Conservation (phyloP, 805 yeast genomes). For the Cyberlindnera bimundalis region DNA sequence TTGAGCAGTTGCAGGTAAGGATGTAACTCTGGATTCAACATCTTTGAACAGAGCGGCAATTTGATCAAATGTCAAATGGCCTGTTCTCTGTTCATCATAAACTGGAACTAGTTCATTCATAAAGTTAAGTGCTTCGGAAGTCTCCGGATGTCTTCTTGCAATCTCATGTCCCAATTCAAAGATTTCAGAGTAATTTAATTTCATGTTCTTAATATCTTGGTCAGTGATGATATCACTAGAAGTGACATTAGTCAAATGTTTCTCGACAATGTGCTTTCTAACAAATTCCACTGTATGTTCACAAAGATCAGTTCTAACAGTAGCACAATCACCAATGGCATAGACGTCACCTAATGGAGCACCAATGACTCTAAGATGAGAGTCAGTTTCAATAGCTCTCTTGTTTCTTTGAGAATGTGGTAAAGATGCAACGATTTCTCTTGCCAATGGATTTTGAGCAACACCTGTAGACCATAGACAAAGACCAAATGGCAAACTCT, state of each 20-base stretch:
- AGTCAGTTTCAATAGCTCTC: constrained; percentile 73
- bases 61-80: constrained; percentile 51
- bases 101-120: constrained; percentile 49
- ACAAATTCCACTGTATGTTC: constrained; percentile 52
- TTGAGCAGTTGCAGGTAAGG: constrained; percentile 73
- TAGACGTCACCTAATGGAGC: constrained; percentile 65
- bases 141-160: constrained; percentile 51
- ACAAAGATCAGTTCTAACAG: constrained; percentile 57
- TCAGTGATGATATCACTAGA: constrained; percentile 41
- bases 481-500: constrained; percentile 60
- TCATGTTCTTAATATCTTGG: constrained; percentile 47
- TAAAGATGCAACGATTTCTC: constrained; percentile 48
- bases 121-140: constrained; percentile 51
- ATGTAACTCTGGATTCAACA: constrained; percentile 59
- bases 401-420: constrained; percentile 49
- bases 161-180: constrained; percentile 45
- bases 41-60: constrained; percentile 47
- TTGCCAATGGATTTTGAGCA: constrained; percentile 60
- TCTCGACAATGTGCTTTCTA: constrained; percentile 42
- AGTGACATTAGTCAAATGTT: constrained; percentile 34
- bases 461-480: constrained; percentile 80
- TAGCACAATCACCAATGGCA: constrained; percentile 71
- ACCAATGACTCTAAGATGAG: constrained; percentile 67
- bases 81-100: constrained; percentile 45
- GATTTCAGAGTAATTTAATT: constrained; percentile 46